These are phyloP conservation scores for Eimeria nieschulzi DNA, from an alignment of 169 alveolate genomes.

Conservation along the genomic window DNA sequence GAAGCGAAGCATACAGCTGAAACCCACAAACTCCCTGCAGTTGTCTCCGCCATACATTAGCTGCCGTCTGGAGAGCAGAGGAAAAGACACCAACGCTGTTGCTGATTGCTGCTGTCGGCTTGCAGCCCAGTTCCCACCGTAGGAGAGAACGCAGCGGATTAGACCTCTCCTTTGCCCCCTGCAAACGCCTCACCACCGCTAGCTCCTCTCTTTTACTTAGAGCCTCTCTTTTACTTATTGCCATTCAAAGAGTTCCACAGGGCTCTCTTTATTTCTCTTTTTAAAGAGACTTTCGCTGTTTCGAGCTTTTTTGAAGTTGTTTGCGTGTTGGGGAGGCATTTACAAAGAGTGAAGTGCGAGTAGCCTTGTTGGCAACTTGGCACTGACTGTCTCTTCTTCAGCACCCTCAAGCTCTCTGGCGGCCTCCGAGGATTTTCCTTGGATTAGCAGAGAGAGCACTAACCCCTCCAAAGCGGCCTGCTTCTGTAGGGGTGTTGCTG, in stretches of 20 bases:
- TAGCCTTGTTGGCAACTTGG: no score
- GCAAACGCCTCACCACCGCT: neutral
- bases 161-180: neutral
- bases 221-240: no score
- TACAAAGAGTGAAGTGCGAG: neutral
- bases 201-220: no score
- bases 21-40: slow-evolving; percentile 45
- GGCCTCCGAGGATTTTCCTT: neutral
- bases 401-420: slow-evolving; percentile 6
- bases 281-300: no score
- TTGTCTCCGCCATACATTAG: slow-evolving; percentile 2
- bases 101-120: slow-evolving; percentile 7
- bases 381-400: neutral
- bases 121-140: slow-evolving; percentile 21
- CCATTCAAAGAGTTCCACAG: no score
- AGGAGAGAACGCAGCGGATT: neutral
- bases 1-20: slow-evolving; percentile 7
- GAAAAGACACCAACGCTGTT: neutral
- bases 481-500: slow-evolving; percentile 22
- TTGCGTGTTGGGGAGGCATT: neutral
- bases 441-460: neutral
- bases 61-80: slow-evolving; percentile 27
- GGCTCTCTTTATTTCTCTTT: no score
- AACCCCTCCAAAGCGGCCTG: slow-evolving; percentile 29
- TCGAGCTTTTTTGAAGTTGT: no score